Evolutionary conservation across 1,139 yeast species (phyloP), one percentile per base, ranked within the genome.

Genomic region (Debaryomycetaceae sp.): DNA sequence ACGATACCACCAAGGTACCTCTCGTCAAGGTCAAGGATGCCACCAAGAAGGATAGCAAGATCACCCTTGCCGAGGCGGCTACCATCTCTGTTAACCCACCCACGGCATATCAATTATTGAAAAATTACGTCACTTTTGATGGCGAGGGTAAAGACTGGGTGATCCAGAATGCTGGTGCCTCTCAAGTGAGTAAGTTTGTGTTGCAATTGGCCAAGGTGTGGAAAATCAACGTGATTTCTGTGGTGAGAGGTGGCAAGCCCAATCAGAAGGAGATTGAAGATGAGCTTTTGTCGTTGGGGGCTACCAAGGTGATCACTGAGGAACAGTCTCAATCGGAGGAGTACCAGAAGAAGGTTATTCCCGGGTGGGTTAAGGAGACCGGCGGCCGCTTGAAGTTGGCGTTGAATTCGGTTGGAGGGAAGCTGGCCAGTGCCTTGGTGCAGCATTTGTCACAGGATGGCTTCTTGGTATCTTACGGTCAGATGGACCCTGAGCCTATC

Each of bases 271-370:
- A 45, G 13, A 38, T 53, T 21, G 39, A 40, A 9, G 32, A 37
- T 16, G 51, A 50, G 29, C 48, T 61, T 35, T 36, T 40, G 19
- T 41, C 32, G 2, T 44, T 55, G 11, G 65, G 65, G 2, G 66
- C 64, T 11, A 56, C 63, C 18, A 44, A 50, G 32, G 61, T 61
- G 11, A 42, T 61, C 16, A 40, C 50, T 4, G 65, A 59, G 29
- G 48, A 47, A 29, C 80, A 88, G 49, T 76, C 80, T 41, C 69
- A 67, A 34, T 78, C 81, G 42, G 71, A 74, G 38, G 75, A 71
- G 12, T 80, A 78, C 45, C 69, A 78, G 39, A 72, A 80, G 49
- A 65, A 71, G 30, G 29, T 44, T 41, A 15, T 41, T 42, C 32
- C 31, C 41, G 34, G 44, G 28, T 68, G 78, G 73, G 63, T 77